Conservation (phyloP, 2,329 filamentous ascomycete species). For the Grosmannia clavigera region DNA sequence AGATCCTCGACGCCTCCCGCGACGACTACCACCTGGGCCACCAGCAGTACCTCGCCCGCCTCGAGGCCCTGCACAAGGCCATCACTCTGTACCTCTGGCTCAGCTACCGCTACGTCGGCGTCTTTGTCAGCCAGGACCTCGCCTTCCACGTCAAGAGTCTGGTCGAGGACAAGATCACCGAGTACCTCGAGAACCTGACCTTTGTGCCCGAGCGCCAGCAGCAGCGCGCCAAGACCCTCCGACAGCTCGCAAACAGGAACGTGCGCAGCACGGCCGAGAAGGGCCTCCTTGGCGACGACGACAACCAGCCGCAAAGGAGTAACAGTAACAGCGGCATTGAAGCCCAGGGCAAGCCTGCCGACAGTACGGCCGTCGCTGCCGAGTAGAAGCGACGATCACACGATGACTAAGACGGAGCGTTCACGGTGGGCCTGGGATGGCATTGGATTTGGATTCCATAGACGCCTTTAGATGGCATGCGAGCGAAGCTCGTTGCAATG, state of each 20-base stretch:
- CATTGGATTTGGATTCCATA: too few relatives aligned
- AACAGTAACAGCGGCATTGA: too few relatives aligned
- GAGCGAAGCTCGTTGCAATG: background rate
- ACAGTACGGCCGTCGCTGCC: background rate
- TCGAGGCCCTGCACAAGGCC: slow-evolving; percentile 71
- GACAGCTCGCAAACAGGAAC: slow-evolving; percentile 11
- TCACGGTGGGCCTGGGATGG: too few relatives aligned
- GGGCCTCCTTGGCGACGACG: background rate
- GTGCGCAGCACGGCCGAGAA: slow-evolving; percentile 1
- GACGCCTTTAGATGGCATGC: too few relatives aligned
- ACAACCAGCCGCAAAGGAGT: background rate
- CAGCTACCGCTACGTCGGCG: slow-evolving; percentile 72
- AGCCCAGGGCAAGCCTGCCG: too few relatives aligned
- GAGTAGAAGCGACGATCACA: background rate
- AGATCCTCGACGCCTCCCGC: slow-evolving; percentile 56
- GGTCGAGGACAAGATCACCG: slow-evolving; percentile 64
- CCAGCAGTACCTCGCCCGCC: slow-evolving; percentile 46
- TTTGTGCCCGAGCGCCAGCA: slow-evolving; percentile 25
- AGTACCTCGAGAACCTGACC: slow-evolving; percentile 45
- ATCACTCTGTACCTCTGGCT: slow-evolving; percentile 88
- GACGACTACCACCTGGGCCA: slow-evolving; percentile 22
- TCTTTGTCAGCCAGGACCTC: slow-evolving; percentile 63
- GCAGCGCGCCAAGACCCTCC: slow-evolving; percentile 5
- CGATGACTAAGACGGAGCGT: too few relatives aligned
- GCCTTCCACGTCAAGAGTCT: slow-evolving; percentile 69